phyloP scores from a whole-genome alignment of 2,329 filamentous ascomycete genomes.

The Cercospora zeina region DNA sequence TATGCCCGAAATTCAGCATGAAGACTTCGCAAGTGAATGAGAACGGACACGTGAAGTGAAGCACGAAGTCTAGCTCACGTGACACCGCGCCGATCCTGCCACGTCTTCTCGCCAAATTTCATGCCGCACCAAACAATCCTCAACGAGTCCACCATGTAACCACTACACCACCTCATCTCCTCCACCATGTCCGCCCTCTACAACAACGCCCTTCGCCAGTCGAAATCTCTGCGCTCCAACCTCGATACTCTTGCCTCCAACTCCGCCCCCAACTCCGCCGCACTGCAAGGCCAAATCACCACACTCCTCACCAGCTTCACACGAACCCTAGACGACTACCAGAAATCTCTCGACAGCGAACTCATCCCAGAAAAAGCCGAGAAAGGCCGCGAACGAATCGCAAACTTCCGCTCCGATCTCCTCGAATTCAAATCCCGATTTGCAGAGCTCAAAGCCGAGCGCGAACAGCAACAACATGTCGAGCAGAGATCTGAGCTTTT shows the following conservation, averaged over 20 bases:
- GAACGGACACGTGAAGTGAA: neutral
- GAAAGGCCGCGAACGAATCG: constrained; percentile 81
- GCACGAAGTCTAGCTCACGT: neutral
- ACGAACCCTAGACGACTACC: constrained; percentile 91
- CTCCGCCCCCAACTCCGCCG: constrained; percentile 59
- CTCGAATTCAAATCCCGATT: constrained; percentile 76
- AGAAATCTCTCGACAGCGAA: constrained; percentile 79
- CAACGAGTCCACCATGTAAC: constrained; percentile 7
- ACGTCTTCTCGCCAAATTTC: constrained; percentile 10
- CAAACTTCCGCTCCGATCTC: constrained; percentile 81
- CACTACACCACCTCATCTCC: neutral
- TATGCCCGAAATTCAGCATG: no score
- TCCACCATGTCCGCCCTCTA: constrained; percentile 60
- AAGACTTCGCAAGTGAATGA: neutral
- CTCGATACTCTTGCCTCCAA: constrained; percentile 67
- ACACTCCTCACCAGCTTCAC: constrained; percentile 78
- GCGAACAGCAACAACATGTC: constrained; percentile 60
- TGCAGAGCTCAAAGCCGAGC: constrained; percentile 71
- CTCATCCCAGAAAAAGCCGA: constrained; percentile 87
- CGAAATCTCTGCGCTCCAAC: constrained; percentile 74
- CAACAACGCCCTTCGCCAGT: constrained; percentile 83
- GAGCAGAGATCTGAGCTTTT: constrained; percentile 73
- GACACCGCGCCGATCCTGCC: constrained; percentile 6
- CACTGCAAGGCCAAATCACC: constrained; percentile 66
- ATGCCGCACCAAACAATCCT: neutral